These are phyloP conservation scores for Diaporthe aspalathi DNA, from an alignment of 2,329 filamentous ascomycete species.

Conservation along the genomic window DNA sequence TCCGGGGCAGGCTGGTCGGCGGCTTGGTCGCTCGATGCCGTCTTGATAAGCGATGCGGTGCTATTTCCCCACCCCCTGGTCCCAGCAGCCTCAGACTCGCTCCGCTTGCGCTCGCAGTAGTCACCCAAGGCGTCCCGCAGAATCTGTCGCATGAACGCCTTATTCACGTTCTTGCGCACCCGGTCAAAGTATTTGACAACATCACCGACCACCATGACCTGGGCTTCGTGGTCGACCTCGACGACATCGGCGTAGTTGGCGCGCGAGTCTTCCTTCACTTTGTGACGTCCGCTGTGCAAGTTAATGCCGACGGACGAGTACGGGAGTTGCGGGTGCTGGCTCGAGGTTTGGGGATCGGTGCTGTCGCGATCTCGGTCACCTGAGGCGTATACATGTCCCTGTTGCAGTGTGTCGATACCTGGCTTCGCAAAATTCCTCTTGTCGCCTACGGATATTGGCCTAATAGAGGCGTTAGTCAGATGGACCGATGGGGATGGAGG, in stretches of 20 bases:
- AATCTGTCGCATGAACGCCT: constrained; percentile 52
- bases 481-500: constrained; percentile 2
- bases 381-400: constrained; percentile 50
- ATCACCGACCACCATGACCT: constrained; percentile 51
- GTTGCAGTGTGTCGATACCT: constrained; percentile 51
- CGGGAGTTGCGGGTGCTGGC: constrained; percentile 47
- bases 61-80: constrained; percentile 38
- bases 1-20: background rate
- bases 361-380: constrained; percentile 44
- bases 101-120: constrained; percentile 46
- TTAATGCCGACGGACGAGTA: constrained; percentile 51
- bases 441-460: constrained; percentile 49
- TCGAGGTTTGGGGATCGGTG: constrained; percentile 38
- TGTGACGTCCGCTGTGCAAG: constrained; percentile 48
- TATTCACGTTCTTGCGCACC: constrained; percentile 52
- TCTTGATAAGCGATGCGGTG: constrained; percentile 34
- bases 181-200: constrained; percentile 52
- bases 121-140: constrained; percentile 49
- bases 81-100: constrained; percentile 37
- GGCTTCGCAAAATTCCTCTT: constrained; percentile 51
- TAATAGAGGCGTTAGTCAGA: constrained; percentile 36
- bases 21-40: background rate
- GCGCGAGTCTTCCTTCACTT: constrained; percentile 51
- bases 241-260: constrained; percentile 53
- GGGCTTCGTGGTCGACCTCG: constrained; percentile 50